A percentile compares a stretch with the other conserved stretches of the same genome.
Evolutionary conservation across 306 rosid species (phyloP).

Genomic region (Prosopis cineraria): DNA sequence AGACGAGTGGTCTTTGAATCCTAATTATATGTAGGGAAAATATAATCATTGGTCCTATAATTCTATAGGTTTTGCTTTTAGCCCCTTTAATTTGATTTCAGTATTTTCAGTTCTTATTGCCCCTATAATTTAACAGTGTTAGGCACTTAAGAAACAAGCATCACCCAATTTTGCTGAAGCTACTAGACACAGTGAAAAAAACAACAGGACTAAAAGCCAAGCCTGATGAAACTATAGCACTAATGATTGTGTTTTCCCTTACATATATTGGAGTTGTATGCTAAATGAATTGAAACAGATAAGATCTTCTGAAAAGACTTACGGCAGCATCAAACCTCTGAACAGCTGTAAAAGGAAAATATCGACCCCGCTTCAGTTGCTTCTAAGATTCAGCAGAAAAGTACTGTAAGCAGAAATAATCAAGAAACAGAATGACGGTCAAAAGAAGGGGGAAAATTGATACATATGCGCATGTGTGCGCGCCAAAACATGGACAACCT

Average conservation of each 20-base stretch:
- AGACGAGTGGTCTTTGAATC: not conserved
- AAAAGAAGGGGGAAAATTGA: not conserved
- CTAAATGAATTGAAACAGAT: slow-evolving; percentile 20
- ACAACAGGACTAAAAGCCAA: too few relatives aligned
- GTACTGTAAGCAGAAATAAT: slow-evolving; percentile 27
- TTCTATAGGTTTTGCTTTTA: too few relatives aligned
- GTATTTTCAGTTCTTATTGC: too few relatives aligned
- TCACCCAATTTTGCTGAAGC: too few relatives aligned
- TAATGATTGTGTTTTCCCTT: too few relatives aligned
- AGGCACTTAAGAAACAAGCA: too few relatives aligned
- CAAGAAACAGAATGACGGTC: slow-evolving; percentile 14
- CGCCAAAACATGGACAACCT: not conserved
- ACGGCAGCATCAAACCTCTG: slow-evolving; percentile 94
- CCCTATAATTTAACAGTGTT: too few relatives aligned
- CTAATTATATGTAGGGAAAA: not conserved
- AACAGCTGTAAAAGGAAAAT: slow-evolving; percentile 87
- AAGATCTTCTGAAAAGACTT: slow-evolving; percentile 46
- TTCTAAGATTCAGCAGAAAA: slow-evolving; percentile 55
- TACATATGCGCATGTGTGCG: not conserved
- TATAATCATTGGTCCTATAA: too few relatives aligned
- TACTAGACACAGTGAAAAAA: too few relatives aligned
- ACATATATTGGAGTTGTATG: not conserved
- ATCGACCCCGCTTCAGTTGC: slow-evolving; percentile 69
- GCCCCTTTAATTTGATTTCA: too few relatives aligned
- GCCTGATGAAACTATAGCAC: too few relatives aligned